Conservation (phyloP, 176 grass and related monocot genomes). For the Eremochloa ophiuroides region DNA sequence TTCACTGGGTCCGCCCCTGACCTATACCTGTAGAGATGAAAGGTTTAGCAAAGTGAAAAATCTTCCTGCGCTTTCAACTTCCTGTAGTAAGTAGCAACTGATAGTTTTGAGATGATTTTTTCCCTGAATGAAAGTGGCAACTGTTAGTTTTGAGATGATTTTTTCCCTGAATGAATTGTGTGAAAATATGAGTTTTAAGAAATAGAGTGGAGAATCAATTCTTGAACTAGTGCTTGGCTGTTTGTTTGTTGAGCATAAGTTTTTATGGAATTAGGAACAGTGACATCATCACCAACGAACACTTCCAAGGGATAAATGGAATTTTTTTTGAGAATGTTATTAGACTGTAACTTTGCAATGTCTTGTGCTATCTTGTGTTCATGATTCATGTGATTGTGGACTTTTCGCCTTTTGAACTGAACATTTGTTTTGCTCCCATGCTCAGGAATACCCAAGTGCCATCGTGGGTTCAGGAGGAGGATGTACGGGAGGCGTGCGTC, state of each 20-base stretch:
- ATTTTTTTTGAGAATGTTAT: neutral
- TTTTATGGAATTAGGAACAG: too few species aligned
- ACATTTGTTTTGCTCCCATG: neutral
- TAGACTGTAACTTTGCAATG: neutral
- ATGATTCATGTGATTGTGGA: neutral
- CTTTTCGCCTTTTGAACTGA: neutral
- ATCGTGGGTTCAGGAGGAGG: neutral
- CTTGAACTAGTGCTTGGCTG: neutral
- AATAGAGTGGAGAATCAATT: neutral
- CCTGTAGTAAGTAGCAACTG: neutral
- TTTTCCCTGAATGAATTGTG: neutral
- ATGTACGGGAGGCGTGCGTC: conserved; percentile 76
- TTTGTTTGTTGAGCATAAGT: neutral
- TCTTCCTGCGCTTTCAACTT: neutral
- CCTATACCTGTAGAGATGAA: neutral
- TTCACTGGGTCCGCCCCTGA: neutral
- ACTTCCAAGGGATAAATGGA: neutral
- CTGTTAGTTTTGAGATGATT: neutral
- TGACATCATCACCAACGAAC: too few species aligned
- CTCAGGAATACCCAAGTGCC: neutral
- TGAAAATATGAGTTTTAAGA: neutral
- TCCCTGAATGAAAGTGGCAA: too few species aligned
- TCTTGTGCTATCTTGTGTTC: too few species aligned
- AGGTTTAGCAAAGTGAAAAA: neutral
- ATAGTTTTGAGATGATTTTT: too few species aligned